These are phyloP conservation scores for Aspergillus pseudonomiae DNA, from an alignment of 2,329 filamentous ascomycete genomes.

Conservation along the genomic window DNA sequence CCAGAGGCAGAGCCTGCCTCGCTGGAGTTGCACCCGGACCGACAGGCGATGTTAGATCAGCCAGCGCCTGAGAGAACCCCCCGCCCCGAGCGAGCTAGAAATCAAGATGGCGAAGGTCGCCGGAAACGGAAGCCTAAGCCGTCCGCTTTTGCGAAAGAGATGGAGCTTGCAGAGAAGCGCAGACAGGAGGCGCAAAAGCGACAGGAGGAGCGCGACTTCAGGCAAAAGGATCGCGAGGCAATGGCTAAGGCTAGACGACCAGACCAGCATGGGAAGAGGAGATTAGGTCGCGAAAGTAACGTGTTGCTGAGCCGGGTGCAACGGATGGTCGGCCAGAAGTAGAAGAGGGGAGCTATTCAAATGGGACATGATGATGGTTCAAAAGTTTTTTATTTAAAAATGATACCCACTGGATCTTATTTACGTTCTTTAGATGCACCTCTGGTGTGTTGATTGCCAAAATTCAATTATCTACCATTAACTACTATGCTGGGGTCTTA, in stretches of 20 bases:
- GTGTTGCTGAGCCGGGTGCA: slow-evolving; percentile 78
- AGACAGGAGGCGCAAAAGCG: slow-evolving; percentile 64
- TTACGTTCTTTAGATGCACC: not conserved
- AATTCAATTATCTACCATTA: not conserved
- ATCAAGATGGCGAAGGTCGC: slow-evolving; percentile 30
- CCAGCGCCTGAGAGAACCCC: slow-evolving; percentile 30
- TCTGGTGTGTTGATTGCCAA: slow-evolving; percentile 1
- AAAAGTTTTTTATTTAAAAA: slow-evolving; percentile 15
- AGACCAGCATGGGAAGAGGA: slow-evolving; percentile 71
- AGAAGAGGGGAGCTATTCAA: slow-evolving; percentile 8
- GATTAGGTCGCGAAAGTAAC: slow-evolving; percentile 78
- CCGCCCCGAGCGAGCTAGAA: slow-evolving; percentile 27
- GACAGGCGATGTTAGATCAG: slow-evolving; percentile 61
- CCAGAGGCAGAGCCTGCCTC: slow-evolving; percentile 35
- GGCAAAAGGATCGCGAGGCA: slow-evolving; percentile 70
- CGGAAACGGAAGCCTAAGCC: slow-evolving; percentile 45
- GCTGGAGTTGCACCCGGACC: slow-evolving; percentile 62
- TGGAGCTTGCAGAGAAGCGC: slow-evolving; percentile 66
- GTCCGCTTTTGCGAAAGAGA: slow-evolving; percentile 66
- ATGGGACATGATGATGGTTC: slow-evolving; percentile 2
- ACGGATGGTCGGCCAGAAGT: slow-evolving; percentile 62
- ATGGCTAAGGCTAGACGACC: slow-evolving; percentile 65
- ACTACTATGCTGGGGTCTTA: slow-evolving; percentile 23
- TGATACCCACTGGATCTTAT: slow-evolving; percentile 4
- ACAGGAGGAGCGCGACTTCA: slow-evolving; percentile 65